Percentiles rank a stretch among this genome's conserved stretches.
These are phyloP conservation scores for Fraxinus sp. DNA, from an alignment of 305 asterid genomes.

Conservation along the genomic window DNA sequence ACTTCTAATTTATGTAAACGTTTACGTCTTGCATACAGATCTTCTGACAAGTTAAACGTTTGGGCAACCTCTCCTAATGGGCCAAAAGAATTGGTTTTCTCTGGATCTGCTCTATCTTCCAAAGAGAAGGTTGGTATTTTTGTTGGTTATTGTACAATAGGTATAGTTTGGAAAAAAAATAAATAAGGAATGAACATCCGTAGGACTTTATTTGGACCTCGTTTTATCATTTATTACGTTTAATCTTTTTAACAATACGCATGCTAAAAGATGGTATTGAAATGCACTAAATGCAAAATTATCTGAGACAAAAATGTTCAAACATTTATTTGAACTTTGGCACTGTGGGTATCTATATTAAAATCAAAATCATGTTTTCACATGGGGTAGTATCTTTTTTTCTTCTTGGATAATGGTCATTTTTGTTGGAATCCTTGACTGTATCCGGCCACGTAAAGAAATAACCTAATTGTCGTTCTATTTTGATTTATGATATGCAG, in stretches of 20 bases:
- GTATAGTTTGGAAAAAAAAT: not conserved
- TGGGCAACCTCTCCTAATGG: conserved; percentile 51
- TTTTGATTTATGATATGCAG: conserved; percentile 40
- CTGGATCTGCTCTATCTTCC: conserved; percentile 86
- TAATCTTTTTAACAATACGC: conserved; percentile 4
- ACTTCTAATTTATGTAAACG: not conserved
- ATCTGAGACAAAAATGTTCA: not conserved
- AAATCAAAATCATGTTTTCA: not conserved
- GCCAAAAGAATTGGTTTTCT: conserved; percentile 58
- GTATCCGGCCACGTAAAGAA: not conserved
- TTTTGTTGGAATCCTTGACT: conserved; percentile 2
- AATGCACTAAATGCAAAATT: not conserved
- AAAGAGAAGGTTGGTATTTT: conserved; percentile 70
- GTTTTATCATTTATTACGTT: not conserved
- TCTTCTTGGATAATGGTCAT: not conserved
- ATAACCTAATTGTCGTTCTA: conserved; percentile 22
- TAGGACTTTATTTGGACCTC: not conserved
- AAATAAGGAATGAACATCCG: not conserved
- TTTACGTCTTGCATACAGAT: conserved; percentile 40
- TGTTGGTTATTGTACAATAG: not conserved
- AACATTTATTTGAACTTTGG: not conserved
- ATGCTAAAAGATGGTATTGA: not conserved
- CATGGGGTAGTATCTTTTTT: not conserved
- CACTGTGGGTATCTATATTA: not conserved
- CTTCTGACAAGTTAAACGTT: conserved; percentile 33